Base-by-base conservation (phyloP, 2,329 filamentous ascomycete species). In the Talaromyces sp. region DNA sequence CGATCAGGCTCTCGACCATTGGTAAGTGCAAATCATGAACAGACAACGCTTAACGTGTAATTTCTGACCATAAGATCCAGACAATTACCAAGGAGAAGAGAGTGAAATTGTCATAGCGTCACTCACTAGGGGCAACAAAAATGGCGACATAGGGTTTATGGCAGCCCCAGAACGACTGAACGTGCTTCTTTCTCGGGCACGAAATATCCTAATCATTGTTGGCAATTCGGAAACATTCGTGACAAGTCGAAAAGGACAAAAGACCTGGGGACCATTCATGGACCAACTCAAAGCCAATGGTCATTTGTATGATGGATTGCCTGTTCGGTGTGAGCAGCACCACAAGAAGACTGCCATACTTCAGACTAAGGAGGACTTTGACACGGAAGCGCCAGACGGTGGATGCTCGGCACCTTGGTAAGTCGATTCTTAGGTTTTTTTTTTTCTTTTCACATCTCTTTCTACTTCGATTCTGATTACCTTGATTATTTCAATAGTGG, bases 81-180 rank as follows among this genome's bases (percentile, higher is more conserved):
- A 92, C 64, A 92, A 92, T 63, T 93, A 89, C 61, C 90, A 92
- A 70, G 89, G 90, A 1, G 89, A 92, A 68, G 89, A 93, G 65
- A 86, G 84, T 42, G 85, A 92, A 1, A 88, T 93, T 17, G 86
- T 92, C 0, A 82, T 93, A 8, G 84, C 78, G 0, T 88, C 86
- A 0, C 71, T 92, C 11, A 90, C 88, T 0, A 77, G 90, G 4
- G 89, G 88, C 70, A 92, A 92, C 64, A 61, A 67, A 0, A 68
- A 69, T 0, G 82, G 84, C 0, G 85, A 91, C 1, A 89, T 92
- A 32, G 89, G 90, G 0, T 92, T 92, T 70, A 85, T 92, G 79
- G 69, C 77, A 0, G 79, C 86, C 0, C 84, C 84, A 0, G 84
- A 92, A 65, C 80, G 90, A 0, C 70, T 92, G 0, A 91, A 91